Percentiles rank a stretch among this genome's conserved stretches.
Conservation (phyloP, 306 rosid species). For the Canavalia ensiformis region DNA sequence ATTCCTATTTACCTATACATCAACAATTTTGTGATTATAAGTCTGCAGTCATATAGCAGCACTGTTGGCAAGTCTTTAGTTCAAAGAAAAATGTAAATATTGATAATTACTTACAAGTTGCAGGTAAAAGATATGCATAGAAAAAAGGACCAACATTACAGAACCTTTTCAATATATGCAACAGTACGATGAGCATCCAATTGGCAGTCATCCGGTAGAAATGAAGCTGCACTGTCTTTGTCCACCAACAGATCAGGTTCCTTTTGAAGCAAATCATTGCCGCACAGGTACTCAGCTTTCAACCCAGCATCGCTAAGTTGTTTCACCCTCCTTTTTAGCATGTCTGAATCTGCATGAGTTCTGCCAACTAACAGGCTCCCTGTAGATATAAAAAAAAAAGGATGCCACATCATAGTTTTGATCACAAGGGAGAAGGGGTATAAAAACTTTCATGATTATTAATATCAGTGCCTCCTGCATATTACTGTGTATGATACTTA, state of each 20-base stretch:
- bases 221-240: constrained; percentile 72
- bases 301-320: constrained; percentile 71
- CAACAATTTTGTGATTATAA: constrained; percentile 19
- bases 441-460: constrained; percentile 5
- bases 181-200: constrained; percentile 79
- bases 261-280: constrained; percentile 64
- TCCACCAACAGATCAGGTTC: constrained; percentile 83
- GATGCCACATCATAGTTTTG: constrained; percentile 10
- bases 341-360: constrained; percentile 64
- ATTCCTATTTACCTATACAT: constrained; percentile 69
- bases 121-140: constrained; percentile 22
- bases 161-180: constrained; percentile 74
- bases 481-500: not conserved
- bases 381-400: constrained; percentile 44
- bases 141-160: constrained; percentile 19
- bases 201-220: constrained; percentile 84
- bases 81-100: constrained; percentile 6
- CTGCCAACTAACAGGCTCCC: constrained; percentile 87
- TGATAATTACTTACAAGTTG: constrained; percentile 10
- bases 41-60: constrained; percentile 29
- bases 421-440: not conserved
- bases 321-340: constrained; percentile 69
- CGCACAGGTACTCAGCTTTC: constrained; percentile 71
- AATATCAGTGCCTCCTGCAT: constrained; percentile 23
- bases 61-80: not conserved